Conservation (phyloP, 1,284 basidiomycete species). For the Phellinidium pouzarii region DNA sequence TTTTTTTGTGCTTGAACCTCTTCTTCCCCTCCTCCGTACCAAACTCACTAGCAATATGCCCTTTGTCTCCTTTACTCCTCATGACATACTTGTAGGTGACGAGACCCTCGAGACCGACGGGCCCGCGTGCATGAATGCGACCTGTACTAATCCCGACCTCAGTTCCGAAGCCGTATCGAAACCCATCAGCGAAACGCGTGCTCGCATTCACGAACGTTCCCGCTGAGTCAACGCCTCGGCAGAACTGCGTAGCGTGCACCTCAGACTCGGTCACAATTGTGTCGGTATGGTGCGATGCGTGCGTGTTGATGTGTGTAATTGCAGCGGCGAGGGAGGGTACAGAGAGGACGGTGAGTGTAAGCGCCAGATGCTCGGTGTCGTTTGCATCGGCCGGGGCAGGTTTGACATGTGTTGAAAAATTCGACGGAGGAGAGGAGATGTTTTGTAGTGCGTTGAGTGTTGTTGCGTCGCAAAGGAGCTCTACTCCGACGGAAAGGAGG, state of each 20-base stretch:
- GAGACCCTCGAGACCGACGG: slow-evolving; percentile 92
- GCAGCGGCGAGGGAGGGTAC: slow-evolving; percentile 69
- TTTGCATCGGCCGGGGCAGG: slow-evolving; percentile 61
- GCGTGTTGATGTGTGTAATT: slow-evolving; percentile 85
- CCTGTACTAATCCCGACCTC: slow-evolving; percentile 98
- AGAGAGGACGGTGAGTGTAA: slow-evolving; percentile 75
- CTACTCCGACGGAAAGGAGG: slow-evolving; percentile 65
- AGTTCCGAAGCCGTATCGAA: slow-evolving; percentile 94
- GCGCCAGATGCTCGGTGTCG: slow-evolving; percentile 81
- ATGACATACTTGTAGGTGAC: slow-evolving; percentile 95
- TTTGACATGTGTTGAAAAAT: slow-evolving; percentile 43
- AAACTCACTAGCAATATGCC: slow-evolving; percentile 80
- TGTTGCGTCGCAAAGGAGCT: slow-evolving; percentile 71
- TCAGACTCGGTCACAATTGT: slow-evolving; percentile 84
- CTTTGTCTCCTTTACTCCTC: slow-evolving; percentile 61
- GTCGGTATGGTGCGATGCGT: slow-evolving; percentile 96
- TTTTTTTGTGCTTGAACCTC: slow-evolving; percentile 63
- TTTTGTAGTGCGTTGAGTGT: slow-evolving; percentile 49
- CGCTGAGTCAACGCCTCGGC: slow-evolving; percentile 83
- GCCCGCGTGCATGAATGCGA: slow-evolving; percentile 93
- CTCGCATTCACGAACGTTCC: slow-evolving; percentile 94
- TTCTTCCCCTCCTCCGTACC: slow-evolving; percentile 67
- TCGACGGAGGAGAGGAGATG: slow-evolving; percentile 29
- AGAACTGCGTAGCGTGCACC: slow-evolving; percentile 65
- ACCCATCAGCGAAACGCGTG: slow-evolving; percentile 95